These are phyloP conservation scores for Heliosperma pusillum DNA, from an alignment of 148 eudicot genomes.

Conservation along the genomic window DNA sequence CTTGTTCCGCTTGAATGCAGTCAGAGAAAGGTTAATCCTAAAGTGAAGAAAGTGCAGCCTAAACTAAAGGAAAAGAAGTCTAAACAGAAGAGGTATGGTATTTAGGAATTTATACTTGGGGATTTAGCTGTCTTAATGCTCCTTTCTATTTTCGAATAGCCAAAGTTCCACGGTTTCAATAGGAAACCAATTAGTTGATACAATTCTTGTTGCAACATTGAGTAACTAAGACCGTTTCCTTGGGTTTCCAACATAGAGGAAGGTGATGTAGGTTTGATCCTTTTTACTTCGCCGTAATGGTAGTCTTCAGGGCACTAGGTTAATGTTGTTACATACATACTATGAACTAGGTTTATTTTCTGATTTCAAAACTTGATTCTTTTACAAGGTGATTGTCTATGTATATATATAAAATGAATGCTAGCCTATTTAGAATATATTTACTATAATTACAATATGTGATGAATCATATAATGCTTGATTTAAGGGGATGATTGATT, in stretches of 20 bases:
- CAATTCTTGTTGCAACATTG: background rate
- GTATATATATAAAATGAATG: too few relatives aligned
- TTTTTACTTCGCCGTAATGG: background rate
- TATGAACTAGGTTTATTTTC: too few relatives aligned
- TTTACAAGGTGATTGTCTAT: too few relatives aligned
- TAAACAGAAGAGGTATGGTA: background rate
- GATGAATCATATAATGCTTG: too few relatives aligned
- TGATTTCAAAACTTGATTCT: too few relatives aligned
- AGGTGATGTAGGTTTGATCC: background rate
- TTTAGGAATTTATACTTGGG: background rate
- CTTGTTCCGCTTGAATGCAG: slow-evolving; percentile 16
- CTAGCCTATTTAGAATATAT: too few relatives aligned
- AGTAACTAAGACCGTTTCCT: background rate
- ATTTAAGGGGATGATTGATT: too few relatives aligned
- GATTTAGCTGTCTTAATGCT: too few relatives aligned
- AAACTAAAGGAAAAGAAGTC: background rate
- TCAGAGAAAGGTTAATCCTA: background rate
- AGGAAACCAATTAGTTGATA: background rate
- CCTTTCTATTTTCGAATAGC: too few relatives aligned
- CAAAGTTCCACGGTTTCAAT: background rate
- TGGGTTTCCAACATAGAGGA: background rate
- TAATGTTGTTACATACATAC: background rate
- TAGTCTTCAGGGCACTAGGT: background rate
- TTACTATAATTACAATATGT: too few relatives aligned
- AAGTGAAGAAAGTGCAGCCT: background rate